Conservation (phyloP, 305 asterid species). For the Ilex paraguariensis region DNA sequence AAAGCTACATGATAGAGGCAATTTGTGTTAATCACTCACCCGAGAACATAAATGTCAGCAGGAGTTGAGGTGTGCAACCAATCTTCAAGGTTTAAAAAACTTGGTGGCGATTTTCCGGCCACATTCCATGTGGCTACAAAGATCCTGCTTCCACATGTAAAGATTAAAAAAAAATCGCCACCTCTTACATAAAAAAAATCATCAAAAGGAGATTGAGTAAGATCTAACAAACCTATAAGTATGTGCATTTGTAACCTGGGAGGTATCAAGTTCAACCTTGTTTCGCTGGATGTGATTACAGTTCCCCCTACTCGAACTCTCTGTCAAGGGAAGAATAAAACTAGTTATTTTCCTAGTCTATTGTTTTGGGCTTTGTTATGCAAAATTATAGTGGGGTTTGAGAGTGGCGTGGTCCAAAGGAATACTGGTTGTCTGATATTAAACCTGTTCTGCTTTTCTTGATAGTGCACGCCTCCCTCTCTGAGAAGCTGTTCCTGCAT, state of each 20-base stretch:
- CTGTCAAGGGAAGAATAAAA: conserved; percentile 20
- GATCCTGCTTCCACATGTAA: conserved; percentile 30
- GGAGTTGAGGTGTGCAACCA: conserved; percentile 93
- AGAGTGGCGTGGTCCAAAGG: conserved; percentile 63
- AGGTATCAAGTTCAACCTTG: conserved; percentile 58
- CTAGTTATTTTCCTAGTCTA: conserved; percentile 7
- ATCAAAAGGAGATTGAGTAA: conserved; percentile 5
- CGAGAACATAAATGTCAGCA: conserved; percentile 86
- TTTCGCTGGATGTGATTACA: conserved; percentile 36
- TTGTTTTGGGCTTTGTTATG: background rate
- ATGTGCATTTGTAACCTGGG: conserved; percentile 53
- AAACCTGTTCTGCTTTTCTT: conserved; percentile 92
- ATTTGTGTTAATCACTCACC: conserved; percentile 43
- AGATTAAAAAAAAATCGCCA: background rate
- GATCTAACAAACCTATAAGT: conserved; percentile 40
- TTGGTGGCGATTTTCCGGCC: conserved; percentile 89
- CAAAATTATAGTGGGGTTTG: conserved; percentile 1
- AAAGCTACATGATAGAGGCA: too few relatives aligned
- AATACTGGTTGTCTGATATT: conserved; percentile 30
- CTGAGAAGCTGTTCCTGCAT: conserved; percentile 75
- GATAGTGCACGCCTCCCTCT: conserved; percentile 76
- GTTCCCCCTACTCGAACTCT: conserved; percentile 25
- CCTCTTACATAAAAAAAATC: conserved; percentile 7
- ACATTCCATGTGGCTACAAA: conserved; percentile 95
- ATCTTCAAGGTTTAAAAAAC: conserved; percentile 64